Percentiles rank a stretch among this genome's conserved stretches.
phyloP scores from a whole-genome alignment of 2,329 filamentous ascomycete species.

The Aspergillus japonicus region DNA sequence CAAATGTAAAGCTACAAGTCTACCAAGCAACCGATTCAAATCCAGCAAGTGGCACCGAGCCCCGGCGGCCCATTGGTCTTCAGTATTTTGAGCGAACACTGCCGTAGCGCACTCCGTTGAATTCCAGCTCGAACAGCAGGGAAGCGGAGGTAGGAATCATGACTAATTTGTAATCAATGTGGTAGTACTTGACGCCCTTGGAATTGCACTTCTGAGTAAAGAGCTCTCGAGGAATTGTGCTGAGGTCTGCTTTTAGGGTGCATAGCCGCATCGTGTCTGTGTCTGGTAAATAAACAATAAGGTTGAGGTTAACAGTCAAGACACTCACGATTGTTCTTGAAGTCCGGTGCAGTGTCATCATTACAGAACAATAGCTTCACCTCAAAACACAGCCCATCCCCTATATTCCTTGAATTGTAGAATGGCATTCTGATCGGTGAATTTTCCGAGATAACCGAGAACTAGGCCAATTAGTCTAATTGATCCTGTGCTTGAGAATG shows the following conservation, averaged over 20 bases:
- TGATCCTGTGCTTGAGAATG: no score
- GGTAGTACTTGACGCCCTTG: slow-evolving; percentile 15
- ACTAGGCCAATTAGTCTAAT: not conserved
- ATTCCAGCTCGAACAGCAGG: slow-evolving; percentile 23
- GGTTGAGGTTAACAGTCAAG: no score
- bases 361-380: slow-evolving; percentile 11
- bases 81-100: slow-evolving; percentile 22
- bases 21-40: not conserved
- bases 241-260: slow-evolving; percentile 20
- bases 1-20: not conserved
- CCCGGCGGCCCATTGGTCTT: not conserved
- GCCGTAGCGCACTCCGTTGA: slow-evolving; percentile 27
- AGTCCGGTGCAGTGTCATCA: not conserved
- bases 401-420: not conserved
- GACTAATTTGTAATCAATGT: slow-evolving; percentile 8
- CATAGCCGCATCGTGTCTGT: slow-evolving; percentile 19
- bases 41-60: not conserved
- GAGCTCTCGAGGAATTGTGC: slow-evolving; percentile 18
- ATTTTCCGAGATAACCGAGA: slow-evolving; percentile 15
- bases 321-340: not conserved
- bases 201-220: slow-evolving; percentile 20
- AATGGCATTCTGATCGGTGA: slow-evolving; percentile 16
- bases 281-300: not conserved
- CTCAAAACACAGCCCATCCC: not conserved
- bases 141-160: slow-evolving; percentile 25